Evolutionary conservation across 169 alveolate genomes (phyloP), one percentile per base, ranked within the genome.

Genomic region (Eimeria acervulina): DNA sequence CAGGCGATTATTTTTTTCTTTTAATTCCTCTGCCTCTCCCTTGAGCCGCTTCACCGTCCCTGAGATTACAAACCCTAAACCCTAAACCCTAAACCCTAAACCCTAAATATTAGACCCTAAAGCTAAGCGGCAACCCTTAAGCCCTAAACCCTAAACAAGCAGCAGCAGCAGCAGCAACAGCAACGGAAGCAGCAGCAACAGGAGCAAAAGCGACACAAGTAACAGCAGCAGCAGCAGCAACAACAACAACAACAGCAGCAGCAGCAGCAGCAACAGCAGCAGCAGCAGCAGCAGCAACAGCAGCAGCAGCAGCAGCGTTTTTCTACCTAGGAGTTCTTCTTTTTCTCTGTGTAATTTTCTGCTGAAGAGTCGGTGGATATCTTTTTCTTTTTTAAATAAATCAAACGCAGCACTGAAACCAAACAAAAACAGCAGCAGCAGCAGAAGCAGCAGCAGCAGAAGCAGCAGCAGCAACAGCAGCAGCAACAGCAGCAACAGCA

Each of bases 311-410:
- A 8, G 40, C 36, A 10, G 0, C 63, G 59, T 0, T 17, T 19
- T 2, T 33, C 72, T 36, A 91, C 95, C 44, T 47, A 52, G 72
- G 84, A 31, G 40, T 36, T 31, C 81, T 15, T 74, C 88, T 26
- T 91, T 91, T 52, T 91, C 95, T 38, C 66, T 47, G 8, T 68
- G 47, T 19, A 98, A 99, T 96, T 99, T 97, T 63, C 98, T 95
- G 95, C 98, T 99, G 80, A 98, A 98, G 96, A 98, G 98, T 89
- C 98, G 98, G 87, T 98, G 98, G 95, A 97, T 98, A 94, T 98
- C 99, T 95, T 98, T 97, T 92, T 98, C 98, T 95, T 98, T 98
- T 61, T 61, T 61, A 61, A 61, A 61, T 55, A 21, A 21, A 61
- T 21, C 19, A 4, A 4, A 61, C 72, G n/a, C n/a, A n/a, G n/a